Evolutionary conservation across 1,139 yeast genomes (phyloP).

Genomic region (Suhomyces bolitotheri): DNA sequence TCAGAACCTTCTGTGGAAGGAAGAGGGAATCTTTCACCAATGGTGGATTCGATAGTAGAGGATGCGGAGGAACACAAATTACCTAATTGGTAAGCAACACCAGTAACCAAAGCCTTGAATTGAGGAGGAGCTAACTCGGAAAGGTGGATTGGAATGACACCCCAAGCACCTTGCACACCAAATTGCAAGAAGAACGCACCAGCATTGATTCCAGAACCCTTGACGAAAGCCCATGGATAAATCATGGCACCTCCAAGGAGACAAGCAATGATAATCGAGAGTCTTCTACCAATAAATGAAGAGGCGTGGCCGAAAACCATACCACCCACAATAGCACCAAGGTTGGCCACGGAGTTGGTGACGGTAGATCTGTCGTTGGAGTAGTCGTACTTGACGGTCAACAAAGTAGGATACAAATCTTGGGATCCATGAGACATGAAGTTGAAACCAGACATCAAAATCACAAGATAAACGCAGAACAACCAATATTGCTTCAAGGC

Average conservation of each 20-base stretch:
- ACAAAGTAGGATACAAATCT: constrained; percentile 68
- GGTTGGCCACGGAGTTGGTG: constrained; percentile 66
- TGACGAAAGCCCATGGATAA: constrained; percentile 72
- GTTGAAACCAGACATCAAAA: constrained; percentile 46
- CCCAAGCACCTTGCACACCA: constrained; percentile 88
- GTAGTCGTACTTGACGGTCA: constrained; percentile 54
- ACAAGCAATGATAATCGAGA: constrained; percentile 53
- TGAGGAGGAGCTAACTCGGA: constrained; percentile 78
- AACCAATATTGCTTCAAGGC: constrained; percentile 42
- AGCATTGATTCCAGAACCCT: constrained; percentile 61
- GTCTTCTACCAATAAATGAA: constrained; percentile 60
- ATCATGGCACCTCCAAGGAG: constrained; percentile 65
- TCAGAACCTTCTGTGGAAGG: constrained; percentile 12
- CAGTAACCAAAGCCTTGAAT: constrained; percentile 70
- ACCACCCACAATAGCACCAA: constrained; percentile 73
- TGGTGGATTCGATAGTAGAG: constrained; percentile 75
- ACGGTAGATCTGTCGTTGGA: constrained; percentile 57
- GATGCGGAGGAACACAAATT: constrained; percentile 82
- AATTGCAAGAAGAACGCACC: constrained; percentile 78
- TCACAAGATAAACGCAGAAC: constrained; percentile 34
- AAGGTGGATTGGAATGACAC: constrained; percentile 76
- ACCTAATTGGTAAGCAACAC: constrained; percentile 81
- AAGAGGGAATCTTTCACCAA: constrained; percentile 66
- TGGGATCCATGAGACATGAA: constrained; percentile 76
- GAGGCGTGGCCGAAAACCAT: constrained; percentile 60